Percentiles rank a stretch among this genome's conserved stretches.
Evolutionary conservation across 2,329 filamentous ascomycete genomes (phyloP).

Genomic region (Penicillium hesseltinei): DNA sequence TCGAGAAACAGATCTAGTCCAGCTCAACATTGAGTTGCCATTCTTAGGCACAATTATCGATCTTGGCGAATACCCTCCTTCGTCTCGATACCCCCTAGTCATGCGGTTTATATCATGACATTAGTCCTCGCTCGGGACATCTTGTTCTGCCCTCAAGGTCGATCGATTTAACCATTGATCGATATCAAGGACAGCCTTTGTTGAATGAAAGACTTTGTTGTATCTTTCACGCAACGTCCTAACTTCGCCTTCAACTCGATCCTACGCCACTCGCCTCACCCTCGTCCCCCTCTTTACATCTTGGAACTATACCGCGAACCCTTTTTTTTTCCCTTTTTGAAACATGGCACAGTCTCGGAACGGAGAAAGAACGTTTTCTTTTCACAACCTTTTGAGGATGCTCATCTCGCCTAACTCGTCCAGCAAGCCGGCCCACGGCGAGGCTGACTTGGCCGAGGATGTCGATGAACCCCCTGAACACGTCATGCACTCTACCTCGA

Average conservation of each 20-base stretch:
- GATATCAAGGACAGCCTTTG: conserved; percentile 29
- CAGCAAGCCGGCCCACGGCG: conserved; percentile 39
- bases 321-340: conserved; percentile 4
- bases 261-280: conserved; percentile 14
- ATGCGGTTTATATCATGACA: conserved; percentile 46
- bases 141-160: conserved; percentile 27
- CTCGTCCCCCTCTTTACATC: not conserved
- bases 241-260: conserved; percentile 14
- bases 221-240: conserved; percentile 8
- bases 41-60: conserved; percentile 15
- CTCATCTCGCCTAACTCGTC: conserved; percentile 43
- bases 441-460: conserved; percentile 70
- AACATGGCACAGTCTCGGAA: conserved; percentile 35
- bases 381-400: conserved; percentile 47
- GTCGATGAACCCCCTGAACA: conserved; percentile 83
- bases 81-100: conserved; percentile 23
- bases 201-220: conserved; percentile 18
- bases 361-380: conserved; percentile 34
- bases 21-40: conserved; percentile 16
- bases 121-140: conserved; percentile 39
- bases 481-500: conserved; percentile 28
- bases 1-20: conserved; percentile 12
- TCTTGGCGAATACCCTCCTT: conserved; percentile 20
- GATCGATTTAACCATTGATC: conserved; percentile 28
- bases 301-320: conserved; percentile 10